These are phyloP conservation scores for Microstegium vimineum DNA, from an alignment of 176 grass and related monocot species.

Conservation along the genomic window DNA sequence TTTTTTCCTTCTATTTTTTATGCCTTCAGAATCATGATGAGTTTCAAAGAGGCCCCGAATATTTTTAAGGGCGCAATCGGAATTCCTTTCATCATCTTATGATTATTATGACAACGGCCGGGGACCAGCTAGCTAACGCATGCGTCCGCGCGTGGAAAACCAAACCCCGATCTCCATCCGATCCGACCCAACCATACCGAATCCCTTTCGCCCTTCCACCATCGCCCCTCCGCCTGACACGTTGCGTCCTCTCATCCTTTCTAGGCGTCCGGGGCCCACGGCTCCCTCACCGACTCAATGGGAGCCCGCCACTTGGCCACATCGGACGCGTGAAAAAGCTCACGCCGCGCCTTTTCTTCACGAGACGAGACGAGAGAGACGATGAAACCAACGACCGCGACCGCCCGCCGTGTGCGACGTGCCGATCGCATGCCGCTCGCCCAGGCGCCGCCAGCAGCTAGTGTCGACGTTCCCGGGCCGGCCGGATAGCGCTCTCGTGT, in stretches of 20 bases:
- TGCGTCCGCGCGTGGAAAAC: too few species aligned
- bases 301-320: slow-evolving; percentile 13
- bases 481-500: background rate
- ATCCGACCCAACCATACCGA: background rate
- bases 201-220: background rate
- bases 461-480: too few species aligned
- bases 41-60: too few species aligned
- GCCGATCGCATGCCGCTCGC: background rate
- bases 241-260: background rate
- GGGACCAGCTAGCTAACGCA: too few species aligned
- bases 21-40: too few species aligned
- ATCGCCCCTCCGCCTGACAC: background rate
- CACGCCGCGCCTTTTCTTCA: background rate
- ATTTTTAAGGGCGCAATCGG: too few species aligned
- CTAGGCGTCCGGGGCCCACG: background rate
- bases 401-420: background rate
- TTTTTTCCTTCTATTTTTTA: too few species aligned
- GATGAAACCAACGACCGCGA: background rate
- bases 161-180: background rate
- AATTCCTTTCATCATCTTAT: too few species aligned
- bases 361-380: background rate
- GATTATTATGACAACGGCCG: too few species aligned
- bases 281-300: background rate
- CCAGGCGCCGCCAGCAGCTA: background rate
- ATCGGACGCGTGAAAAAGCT: background rate